Evolutionary conservation across 2,329 filamentous ascomycete genomes (phyloP).

Genomic region (Tolypocladium guangdongense): DNA sequence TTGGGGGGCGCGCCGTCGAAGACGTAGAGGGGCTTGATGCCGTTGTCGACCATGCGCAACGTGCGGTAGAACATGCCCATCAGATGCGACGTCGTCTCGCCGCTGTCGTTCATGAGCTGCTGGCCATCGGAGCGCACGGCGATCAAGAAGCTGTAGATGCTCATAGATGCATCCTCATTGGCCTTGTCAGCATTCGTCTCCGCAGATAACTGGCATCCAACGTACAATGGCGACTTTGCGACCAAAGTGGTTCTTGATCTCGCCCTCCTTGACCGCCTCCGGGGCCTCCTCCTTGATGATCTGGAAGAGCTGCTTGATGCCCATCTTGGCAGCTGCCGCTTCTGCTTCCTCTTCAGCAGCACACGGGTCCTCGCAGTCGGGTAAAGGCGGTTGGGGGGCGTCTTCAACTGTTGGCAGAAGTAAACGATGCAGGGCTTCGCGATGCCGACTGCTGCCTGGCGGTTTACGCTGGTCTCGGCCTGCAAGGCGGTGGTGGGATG

Average conservation of each 20-base stretch:
- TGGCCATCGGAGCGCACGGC: constrained; percentile 94
- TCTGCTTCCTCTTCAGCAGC: not conserved
- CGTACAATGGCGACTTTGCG: constrained; percentile 94
- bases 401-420: not conserved
- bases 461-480: not conserved
- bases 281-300: constrained; percentile 89
- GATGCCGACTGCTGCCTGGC: not conserved
- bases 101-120: constrained; percentile 87
- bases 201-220: constrained; percentile 7
- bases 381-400: not conserved
- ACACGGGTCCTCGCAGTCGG: not conserved
- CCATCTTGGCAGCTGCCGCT: constrained; percentile 30
- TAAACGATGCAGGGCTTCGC: not conserved
- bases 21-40: constrained; percentile 96
- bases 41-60: constrained; percentile 94
- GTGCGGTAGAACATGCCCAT: constrained; percentile 99
- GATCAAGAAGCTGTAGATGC: constrained; percentile 97
- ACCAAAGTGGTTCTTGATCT: constrained; percentile 98
- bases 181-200: not conserved
- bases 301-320: constrained; percentile 64
- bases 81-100: constrained; percentile 93
- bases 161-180: constrained; percentile 62
- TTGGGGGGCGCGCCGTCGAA: constrained; percentile 96
- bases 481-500: not conserved
- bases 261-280: constrained; percentile 89